phyloP scores from a whole-genome alignment of 1,284 basidiomycete genomes.

The Ustilago crameri region DNA sequence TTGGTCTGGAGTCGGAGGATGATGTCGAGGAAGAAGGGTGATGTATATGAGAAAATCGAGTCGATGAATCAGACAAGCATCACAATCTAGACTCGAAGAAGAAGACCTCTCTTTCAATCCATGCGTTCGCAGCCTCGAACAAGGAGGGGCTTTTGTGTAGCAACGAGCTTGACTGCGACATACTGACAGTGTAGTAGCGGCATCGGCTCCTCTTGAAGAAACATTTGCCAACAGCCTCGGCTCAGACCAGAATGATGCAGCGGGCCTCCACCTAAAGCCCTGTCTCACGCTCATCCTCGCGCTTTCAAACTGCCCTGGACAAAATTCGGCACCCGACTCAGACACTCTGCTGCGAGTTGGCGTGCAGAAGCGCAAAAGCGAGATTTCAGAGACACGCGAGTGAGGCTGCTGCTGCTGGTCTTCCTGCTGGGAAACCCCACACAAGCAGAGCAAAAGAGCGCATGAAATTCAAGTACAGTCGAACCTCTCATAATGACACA shows the following conservation, averaged over 20 bases:
- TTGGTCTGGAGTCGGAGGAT: too few species aligned
- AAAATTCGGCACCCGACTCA: background rate
- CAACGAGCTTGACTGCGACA: too few species aligned
- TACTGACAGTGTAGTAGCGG: background rate
- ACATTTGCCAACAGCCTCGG: background rate
- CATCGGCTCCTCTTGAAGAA: background rate
- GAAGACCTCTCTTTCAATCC: background rate
- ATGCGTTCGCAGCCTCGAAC: background rate
- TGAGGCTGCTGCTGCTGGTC: too few species aligned
- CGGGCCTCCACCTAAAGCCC: background rate
- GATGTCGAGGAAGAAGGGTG: background rate
- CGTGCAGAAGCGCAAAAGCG: too few species aligned
- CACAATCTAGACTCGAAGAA: background rate
- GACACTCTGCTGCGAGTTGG: background rate
- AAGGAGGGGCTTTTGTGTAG: too few species aligned
- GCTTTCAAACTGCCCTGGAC: background rate
- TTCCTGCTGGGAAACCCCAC: background rate
- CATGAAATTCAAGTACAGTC: constrained; percentile 1
- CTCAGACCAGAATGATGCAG: constrained; percentile 4
- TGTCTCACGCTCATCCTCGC: background rate
- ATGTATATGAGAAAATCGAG: background rate
- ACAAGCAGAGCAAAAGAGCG: background rate
- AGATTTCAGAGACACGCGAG: too few species aligned
- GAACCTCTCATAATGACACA: too few species aligned
- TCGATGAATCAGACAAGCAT: background rate